Percentiles rank a stretch among this genome's conserved stretches.
phyloP scores from a whole-genome alignment of 257 asterid genomes.

The Ligustrum vulgare region DNA sequence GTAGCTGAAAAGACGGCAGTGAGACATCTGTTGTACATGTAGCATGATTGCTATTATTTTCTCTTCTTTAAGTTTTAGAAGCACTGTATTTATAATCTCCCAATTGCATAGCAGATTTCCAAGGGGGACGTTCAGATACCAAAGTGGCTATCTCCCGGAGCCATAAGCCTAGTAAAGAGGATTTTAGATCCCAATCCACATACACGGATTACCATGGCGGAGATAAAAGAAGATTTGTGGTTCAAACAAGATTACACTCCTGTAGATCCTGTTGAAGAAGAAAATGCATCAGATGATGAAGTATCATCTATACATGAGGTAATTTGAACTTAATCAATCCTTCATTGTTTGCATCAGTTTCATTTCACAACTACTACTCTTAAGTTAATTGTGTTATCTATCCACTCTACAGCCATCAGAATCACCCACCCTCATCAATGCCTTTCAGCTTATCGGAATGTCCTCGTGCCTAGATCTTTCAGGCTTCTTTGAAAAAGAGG shows the following conservation, averaged over 20 bases:
- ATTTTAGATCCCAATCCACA: constrained; percentile 88
- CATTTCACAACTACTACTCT: background rate
- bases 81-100: constrained; percentile 8
- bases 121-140: constrained; percentile 90
- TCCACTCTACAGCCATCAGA: constrained; percentile 38
- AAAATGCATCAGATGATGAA: constrained; percentile 50
- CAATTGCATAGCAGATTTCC: constrained; percentile 55
- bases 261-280: constrained; percentile 50
- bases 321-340: constrained; percentile 30
- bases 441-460: constrained; percentile 93
- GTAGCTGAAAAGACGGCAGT: too few species aligned
- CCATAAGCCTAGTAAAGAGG: constrained; percentile 72
- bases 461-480: constrained; percentile 89
- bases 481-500: constrained; percentile 91
- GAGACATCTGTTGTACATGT: too few species aligned
- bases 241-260: constrained; percentile 78
- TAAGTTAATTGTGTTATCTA: constrained; percentile 18
- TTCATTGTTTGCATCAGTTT: background rate
- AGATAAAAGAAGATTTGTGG: constrained; percentile 78
- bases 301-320: constrained; percentile 54
- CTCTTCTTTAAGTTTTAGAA: constrained; percentile 14
- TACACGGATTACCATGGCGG: constrained; percentile 65
- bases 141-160: constrained; percentile 88
- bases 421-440: constrained; percentile 65
- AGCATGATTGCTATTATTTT: background rate